phyloP scores from a whole-genome alignment of 129 eudicot species.

The Apium graveolens region DNA sequence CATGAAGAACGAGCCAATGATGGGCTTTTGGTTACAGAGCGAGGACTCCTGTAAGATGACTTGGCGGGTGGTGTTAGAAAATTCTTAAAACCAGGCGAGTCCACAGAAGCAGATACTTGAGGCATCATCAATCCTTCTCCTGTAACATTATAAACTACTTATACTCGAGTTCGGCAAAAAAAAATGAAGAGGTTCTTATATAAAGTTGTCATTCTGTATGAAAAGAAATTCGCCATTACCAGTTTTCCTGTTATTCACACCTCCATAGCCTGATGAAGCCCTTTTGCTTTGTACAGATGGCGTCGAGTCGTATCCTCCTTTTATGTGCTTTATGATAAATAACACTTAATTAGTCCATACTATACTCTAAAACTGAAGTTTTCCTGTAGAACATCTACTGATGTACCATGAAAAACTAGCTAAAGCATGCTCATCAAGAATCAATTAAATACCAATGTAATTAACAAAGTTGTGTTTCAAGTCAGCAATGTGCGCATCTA shows the following conservation, averaged over 20 bases:
- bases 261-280: constrained; percentile 10
- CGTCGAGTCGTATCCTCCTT: not conserved
- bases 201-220: not conserved
- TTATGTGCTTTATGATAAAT: constrained; percentile 5
- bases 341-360: not conserved
- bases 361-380: not conserved
- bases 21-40: constrained; percentile 15
- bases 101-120: constrained; percentile 30
- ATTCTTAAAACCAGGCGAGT: constrained; percentile 8
- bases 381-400: not conserved
- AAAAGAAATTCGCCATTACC: constrained; percentile 22
- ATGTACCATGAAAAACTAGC: not conserved
- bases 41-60: constrained; percentile 24
- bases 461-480: not conserved
- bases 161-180: not conserved
- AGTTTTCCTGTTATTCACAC: constrained; percentile 26
- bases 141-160: constrained; percentile 14
- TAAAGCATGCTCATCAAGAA: not conserved
- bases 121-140: constrained; percentile 20
- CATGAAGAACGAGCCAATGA: constrained; percentile 8
- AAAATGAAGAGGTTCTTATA: not conserved
- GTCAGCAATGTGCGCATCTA: not conserved
- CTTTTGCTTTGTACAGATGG: constrained; percentile 26
- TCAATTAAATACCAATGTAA: not conserved
- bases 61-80: constrained; percentile 22